Percentiles rank a stretch among this genome's conserved stretches.
Conservation (phyloP, 2,329 filamentous ascomycete species). For the Colletotrichum gigasporum region DNA sequence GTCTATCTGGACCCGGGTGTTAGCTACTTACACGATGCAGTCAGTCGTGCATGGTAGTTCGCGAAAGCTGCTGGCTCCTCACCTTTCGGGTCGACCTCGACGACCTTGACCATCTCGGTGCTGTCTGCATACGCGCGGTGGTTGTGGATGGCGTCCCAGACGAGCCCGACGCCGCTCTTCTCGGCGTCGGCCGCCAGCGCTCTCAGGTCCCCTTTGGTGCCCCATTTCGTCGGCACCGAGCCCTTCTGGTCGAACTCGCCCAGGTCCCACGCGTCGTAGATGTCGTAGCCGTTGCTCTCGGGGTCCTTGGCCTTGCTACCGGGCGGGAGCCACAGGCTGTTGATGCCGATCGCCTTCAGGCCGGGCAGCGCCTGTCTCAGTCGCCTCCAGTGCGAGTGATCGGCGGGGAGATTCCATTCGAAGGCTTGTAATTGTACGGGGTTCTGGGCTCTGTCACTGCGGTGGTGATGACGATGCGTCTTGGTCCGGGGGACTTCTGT, state of each 20-base stretch:
- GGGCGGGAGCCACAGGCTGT: slow-evolving; percentile 23
- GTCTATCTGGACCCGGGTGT: slow-evolving; percentile 10
- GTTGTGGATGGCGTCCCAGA: slow-evolving; percentile 30
- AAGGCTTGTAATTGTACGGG: slow-evolving; percentile 26
- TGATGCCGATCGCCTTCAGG: slow-evolving; percentile 13
- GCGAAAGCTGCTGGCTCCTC: too few species aligned
- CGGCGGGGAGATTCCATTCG: slow-evolving; percentile 26
- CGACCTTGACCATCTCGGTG: slow-evolving; percentile 27
- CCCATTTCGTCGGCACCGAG: slow-evolving; percentile 28
- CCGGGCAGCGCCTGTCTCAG: background rate
- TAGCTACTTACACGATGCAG: background rate
- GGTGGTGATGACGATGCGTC: slow-evolving; percentile 5
- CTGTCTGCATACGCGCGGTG: slow-evolving; percentile 27
- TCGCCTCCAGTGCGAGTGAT: slow-evolving; percentile 22
- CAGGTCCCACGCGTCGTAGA: slow-evolving; percentile 28
- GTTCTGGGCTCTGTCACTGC: slow-evolving; percentile 10
- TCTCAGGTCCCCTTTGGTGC: slow-evolving; percentile 19
- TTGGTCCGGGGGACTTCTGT: slow-evolving; percentile 2
- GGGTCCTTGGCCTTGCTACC: slow-evolving; percentile 29
- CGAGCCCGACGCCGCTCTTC: slow-evolving; percentile 10
- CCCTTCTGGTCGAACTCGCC: slow-evolving; percentile 30
- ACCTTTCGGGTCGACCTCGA: slow-evolving; percentile 24
- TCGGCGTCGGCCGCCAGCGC: slow-evolving; percentile 16
- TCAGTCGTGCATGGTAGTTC: too few species aligned
- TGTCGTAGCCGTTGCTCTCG: slow-evolving; percentile 29